These are phyloP conservation scores for Babjeviella inositovora DNA, from an alignment of 805 yeast genomes.

Conservation along the genomic window DNA sequence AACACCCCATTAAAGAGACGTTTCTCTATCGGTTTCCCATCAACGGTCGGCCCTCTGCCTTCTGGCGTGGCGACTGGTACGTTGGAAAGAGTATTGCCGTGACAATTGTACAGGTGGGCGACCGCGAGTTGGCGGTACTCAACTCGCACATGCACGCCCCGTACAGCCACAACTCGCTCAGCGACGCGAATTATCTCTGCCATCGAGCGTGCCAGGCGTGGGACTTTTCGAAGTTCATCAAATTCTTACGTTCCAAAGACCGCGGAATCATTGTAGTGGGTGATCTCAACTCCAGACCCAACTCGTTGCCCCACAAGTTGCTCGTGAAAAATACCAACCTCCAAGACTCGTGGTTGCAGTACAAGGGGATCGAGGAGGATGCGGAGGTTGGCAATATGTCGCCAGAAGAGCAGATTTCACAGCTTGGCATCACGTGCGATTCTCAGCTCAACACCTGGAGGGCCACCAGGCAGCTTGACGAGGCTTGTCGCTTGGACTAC, in stretches of 20 bases:
- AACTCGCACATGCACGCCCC: conserved; percentile 98
- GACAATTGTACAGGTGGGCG: too few relatives aligned
- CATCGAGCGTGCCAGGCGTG: conserved; percentile 94
- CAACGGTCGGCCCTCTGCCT: conserved; percentile 89
- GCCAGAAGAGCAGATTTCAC: conserved; percentile 44
- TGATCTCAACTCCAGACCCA: conserved; percentile 83
- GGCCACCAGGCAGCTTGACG: conserved; percentile 27
- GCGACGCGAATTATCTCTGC: conserved; percentile 75
- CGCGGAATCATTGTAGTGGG: conserved; percentile 84
- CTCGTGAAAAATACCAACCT: conserved; percentile 56
- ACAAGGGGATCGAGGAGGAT: conserved; percentile 31
- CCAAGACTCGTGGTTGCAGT: conserved; percentile 68
- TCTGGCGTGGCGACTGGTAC: conserved; percentile 91
- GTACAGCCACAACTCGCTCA: conserved; percentile 48
- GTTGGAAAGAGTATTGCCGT: conserved; percentile 86
- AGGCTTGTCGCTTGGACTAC: conserved; percentile 84
- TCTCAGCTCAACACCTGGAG: conserved; percentile 84
- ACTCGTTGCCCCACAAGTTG: conserved; percentile 64
- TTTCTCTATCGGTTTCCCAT: conserved; percentile 76
- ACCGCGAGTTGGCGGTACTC: conserved; percentile 56
- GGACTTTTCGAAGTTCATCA: conserved; percentile 67
- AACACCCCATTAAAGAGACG: conserved; percentile 68
- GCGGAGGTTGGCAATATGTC: conserved; percentile 24
- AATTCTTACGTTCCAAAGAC: conserved; percentile 51
- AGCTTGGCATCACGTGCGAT: conserved; percentile 86